phyloP scores from a whole-genome alignment of 257 asterid species.

The Thymus quinquecostatus region DNA sequence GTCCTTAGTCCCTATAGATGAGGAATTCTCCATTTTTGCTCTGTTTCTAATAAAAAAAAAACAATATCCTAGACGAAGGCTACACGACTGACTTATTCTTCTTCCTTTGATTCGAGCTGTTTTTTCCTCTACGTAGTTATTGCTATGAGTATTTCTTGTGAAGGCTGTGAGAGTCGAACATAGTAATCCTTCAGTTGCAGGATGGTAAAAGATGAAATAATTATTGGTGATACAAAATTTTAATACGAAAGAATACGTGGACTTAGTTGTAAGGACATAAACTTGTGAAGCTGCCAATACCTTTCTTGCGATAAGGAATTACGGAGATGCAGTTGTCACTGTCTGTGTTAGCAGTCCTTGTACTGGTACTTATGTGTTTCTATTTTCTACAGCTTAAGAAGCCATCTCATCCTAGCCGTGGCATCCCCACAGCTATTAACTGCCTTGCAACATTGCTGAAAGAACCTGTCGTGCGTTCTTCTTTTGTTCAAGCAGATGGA shows the following conservation, averaged over 20 bases:
- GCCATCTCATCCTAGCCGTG: constrained; percentile 82
- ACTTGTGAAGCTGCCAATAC: neutral
- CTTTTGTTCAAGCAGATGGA: constrained; percentile 90
- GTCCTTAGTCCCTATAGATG: too few species aligned
- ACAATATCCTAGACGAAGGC: too few species aligned
- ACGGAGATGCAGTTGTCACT: neutral
- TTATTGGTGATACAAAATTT: neutral
- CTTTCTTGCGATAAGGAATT: constrained; percentile 13
- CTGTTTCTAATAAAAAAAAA: too few species aligned
- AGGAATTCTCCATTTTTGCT: too few species aligned
- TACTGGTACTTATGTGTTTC: constrained; percentile 26
- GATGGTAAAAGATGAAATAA: neutral
- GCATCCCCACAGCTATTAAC: constrained; percentile 77
- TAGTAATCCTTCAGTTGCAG: constrained; percentile 5
- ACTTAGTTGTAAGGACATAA: constrained; percentile 10
- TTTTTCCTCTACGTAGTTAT: neutral
- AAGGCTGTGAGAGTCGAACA: neutral
- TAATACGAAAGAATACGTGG: neutral
- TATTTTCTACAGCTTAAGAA: constrained; percentile 64
- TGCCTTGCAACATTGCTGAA: constrained; percentile 80
- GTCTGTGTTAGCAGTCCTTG: constrained; percentile 10
- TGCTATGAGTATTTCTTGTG: constrained; percentile 13
- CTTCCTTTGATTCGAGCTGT: too few species aligned
- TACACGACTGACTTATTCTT: too few species aligned
- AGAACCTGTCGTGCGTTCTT: constrained; percentile 79